Conservation (phyloP, 164 flowering plant genomes). For the Umbellularia californica region DNA sequence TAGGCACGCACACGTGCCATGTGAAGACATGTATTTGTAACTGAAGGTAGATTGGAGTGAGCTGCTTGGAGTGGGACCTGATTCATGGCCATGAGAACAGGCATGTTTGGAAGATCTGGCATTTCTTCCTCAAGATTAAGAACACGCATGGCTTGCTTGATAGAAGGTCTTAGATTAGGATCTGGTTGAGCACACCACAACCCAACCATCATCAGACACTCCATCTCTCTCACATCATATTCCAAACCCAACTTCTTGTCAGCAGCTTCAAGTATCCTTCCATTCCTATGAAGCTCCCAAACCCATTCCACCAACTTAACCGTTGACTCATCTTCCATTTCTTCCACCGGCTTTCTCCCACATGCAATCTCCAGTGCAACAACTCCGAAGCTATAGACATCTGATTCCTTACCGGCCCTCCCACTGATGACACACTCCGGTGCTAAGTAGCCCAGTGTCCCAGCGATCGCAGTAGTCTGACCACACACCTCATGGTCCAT, state of each 20-base stretch:
- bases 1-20: too few relatives aligned
- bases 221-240: too few relatives aligned
- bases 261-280: too few relatives aligned
- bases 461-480: slow-evolving; percentile 33
- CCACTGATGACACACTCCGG: slow-evolving; percentile 34
- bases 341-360: slow-evolving; percentile 29
- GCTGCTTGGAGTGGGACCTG: too few relatives aligned
- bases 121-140: too few relatives aligned
- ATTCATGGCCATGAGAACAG: too few relatives aligned
- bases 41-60: too few relatives aligned
- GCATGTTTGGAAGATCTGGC: too few relatives aligned
- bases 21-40: too few relatives aligned
- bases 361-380: slow-evolving; percentile 42
- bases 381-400: slow-evolving; percentile 47
- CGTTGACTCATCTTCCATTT: slow-evolving; percentile 13
- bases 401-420: slow-evolving; percentile 43
- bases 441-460: slow-evolving; percentile 54
- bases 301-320: slow-evolving; percentile 31
- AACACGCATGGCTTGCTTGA: slow-evolving; percentile 21
- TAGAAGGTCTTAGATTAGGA: slow-evolving; percentile 22
- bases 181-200: slow-evolving; percentile 41
- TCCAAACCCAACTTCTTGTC: too few relatives aligned
- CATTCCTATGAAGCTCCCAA: background rate
- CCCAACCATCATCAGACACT: too few relatives aligned
- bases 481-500: slow-evolving; percentile 4